Evolutionary conservation across 1,284 basidiomycete species (phyloP).

Genomic region (Amylostereum chailletii): DNA sequence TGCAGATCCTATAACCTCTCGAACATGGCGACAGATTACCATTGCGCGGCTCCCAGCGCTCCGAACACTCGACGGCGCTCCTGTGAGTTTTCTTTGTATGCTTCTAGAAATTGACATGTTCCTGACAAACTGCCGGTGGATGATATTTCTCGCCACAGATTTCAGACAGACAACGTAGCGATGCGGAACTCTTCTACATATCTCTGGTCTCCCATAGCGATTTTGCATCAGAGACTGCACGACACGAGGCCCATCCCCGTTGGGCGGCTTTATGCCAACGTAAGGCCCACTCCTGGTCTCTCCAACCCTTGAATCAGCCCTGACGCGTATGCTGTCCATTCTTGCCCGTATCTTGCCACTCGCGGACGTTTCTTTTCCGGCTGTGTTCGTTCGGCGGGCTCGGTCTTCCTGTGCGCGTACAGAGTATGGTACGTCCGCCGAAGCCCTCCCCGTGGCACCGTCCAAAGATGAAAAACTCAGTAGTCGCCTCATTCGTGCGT

Average conservation of each 20-base stretch:
- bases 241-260: slow-evolving; percentile 44
- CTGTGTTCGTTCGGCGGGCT: not conserved
- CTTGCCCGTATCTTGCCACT: too few relatives aligned
- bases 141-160: slow-evolving; percentile 35
- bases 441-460: slow-evolving; percentile 21
- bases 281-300: slow-evolving; percentile 25
- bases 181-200: slow-evolving; percentile 83
- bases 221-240: slow-evolving; percentile 34
- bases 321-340: too few relatives aligned
- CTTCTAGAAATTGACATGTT: not conserved
- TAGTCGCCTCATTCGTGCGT: slow-evolving; percentile 53
- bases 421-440: slow-evolving; percentile 56
- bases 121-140: not conserved
- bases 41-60: slow-evolving; percentile 70
- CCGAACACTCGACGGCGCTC: slow-evolving; percentile 56
- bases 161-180: slow-evolving; percentile 64
- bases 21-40: slow-evolving; percentile 53
- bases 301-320: too few relatives aligned
- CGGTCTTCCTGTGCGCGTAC: not conserved
- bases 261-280: slow-evolving; percentile 57
- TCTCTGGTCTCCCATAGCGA: slow-evolving; percentile 45
- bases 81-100: slow-evolving; percentile 32
- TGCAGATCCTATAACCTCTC: slow-evolving; percentile 29
- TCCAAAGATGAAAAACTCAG: slow-evolving; percentile 45
- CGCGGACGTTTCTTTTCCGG: too few relatives aligned